These are phyloP conservation scores for Cyclostephanos tholiformis DNA, from an alignment of 108 stramenopile genomes.

Conservation along the genomic window DNA sequence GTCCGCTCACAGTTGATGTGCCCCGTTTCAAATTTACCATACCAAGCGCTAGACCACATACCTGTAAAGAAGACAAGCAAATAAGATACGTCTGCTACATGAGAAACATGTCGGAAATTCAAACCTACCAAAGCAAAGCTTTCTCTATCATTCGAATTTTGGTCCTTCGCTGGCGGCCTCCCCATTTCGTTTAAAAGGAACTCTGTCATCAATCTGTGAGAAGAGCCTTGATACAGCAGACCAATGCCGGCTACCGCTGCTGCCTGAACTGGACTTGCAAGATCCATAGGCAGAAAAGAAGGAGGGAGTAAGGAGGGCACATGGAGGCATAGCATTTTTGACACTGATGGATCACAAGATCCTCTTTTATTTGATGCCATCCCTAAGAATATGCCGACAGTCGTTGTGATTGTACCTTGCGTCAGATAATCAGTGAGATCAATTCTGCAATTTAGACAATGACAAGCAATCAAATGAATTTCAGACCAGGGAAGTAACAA, in stretches of 20 bases:
- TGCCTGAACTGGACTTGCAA: slow-evolving; percentile 86
- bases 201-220: slow-evolving; percentile 96
- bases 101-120: slow-evolving; percentile 50
- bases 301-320: slow-evolving; percentile 95
- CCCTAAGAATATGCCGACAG: slow-evolving; percentile 95
- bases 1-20: slow-evolving; percentile 61
- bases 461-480: too few species aligned
- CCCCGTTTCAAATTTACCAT: slow-evolving; percentile 56
- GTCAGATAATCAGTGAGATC: slow-evolving; percentile 97
- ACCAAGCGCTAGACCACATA: slow-evolving; percentile 45
- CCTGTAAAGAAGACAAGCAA: slow-evolving; percentile 7
- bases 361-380: slow-evolving; percentile 94
- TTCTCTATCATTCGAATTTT: slow-evolving; percentile 84
- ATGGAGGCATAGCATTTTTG: slow-evolving; percentile 98
- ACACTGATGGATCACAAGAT: slow-evolving; percentile 86
- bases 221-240: slow-evolving; percentile 88
- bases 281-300: slow-evolving; percentile 88
- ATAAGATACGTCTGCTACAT: slow-evolving; percentile 16
- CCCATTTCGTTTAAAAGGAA: slow-evolving; percentile 96
- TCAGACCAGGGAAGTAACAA: not conserved
- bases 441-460: slow-evolving; percentile 41
- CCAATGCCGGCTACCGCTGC: slow-evolving; percentile 92
- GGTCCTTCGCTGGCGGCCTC: slow-evolving; percentile 76
- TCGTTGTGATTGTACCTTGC: slow-evolving; percentile 93
- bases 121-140: slow-evolving; percentile 92